Conservation (phyloP, 768 basidiomycete species). For the Kockovaella imperatae region DNA sequence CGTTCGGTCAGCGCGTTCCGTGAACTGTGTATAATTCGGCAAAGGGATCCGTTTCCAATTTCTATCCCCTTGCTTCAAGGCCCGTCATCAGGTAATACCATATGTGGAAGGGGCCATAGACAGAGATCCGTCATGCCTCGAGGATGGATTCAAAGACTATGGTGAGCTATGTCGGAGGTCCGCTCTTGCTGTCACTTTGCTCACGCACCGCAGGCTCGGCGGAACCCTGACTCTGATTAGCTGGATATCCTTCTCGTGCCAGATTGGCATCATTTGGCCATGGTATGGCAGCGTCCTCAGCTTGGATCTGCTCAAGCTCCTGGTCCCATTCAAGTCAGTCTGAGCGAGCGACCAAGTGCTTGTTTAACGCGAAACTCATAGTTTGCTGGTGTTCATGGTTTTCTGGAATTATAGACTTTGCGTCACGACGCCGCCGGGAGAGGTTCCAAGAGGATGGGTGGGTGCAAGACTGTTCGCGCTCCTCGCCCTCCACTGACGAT, state of each 20-base stretch:
- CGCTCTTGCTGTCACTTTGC: not conserved
- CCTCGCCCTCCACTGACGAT: not conserved
- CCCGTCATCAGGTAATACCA: too few species aligned
- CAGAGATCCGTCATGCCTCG: too few species aligned
- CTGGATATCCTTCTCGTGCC: conserved; percentile 83
- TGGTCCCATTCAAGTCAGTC: conserved; percentile 84
- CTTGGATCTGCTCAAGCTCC: conserved; percentile 63
- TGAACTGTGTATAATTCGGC: too few species aligned
- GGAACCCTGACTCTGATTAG: conserved; percentile 44
- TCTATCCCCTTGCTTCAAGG: too few species aligned
- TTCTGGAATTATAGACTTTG: conserved; percentile 84
- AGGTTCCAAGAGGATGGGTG: conserved; percentile 70
- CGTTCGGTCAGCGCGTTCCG: too few species aligned
- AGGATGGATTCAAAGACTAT: too few species aligned
- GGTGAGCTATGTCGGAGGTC: not conserved
- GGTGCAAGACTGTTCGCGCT: conserved; percentile 24
- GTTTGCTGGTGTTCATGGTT: conserved; percentile 65
- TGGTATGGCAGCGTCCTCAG: conserved; percentile 77
- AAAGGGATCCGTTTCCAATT: too few species aligned
- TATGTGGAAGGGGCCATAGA: too few species aligned
- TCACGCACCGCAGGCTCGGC: conserved; percentile 36
- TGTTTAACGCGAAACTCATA: conserved; percentile 38
- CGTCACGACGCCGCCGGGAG: conserved; percentile 74
- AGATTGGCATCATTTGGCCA: conserved; percentile 83
- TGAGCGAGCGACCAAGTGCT: not conserved